Conservation (phyloP, 2,329 filamentous ascomycete genomes). For the Fusarium humuli region DNA sequence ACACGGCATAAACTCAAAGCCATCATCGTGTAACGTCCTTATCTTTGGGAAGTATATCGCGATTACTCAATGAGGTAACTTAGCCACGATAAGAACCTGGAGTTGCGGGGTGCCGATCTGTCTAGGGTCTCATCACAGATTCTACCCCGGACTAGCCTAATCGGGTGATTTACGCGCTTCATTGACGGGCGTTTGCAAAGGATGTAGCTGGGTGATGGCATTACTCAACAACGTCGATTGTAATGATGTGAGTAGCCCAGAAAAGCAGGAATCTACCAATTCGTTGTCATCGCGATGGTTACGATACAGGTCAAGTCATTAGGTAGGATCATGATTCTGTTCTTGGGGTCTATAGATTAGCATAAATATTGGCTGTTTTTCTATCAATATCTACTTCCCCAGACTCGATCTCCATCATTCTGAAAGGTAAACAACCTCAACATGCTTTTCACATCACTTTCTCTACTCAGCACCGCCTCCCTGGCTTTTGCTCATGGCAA, state of each 20-base stretch:
- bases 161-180: constrained; percentile 38
- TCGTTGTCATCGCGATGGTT: neutral
- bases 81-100: constrained; percentile 41
- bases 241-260: neutral
- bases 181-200: neutral
- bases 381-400: fast-evolving
- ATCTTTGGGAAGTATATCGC: neutral
- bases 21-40: neutral
- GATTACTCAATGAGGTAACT: constrained; percentile 37
- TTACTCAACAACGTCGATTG: neutral
- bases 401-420: neutral
- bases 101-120: constrained; percentile 22
- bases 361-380: constrained; percentile 12
- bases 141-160: constrained; percentile 29
- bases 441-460: constrained; percentile 48
- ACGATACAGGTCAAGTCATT: neutral
- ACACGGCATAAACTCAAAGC: neutral
- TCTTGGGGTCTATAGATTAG: fast-evolving
- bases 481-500: constrained; percentile 67
- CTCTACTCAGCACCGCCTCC: constrained; percentile 59
- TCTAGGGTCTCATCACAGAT: neutral
- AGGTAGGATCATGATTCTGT: neutral
- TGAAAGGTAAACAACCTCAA: fast-evolving
- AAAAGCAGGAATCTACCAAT: fast-evolving
- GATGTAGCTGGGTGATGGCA: neutral